A percentile compares a stretch with the other conserved stretches of the same genome.
Evolutionary conservation across 1,139 yeast genomes (phyloP).

Genomic region (Lizanozyma gosingica): DNA sequence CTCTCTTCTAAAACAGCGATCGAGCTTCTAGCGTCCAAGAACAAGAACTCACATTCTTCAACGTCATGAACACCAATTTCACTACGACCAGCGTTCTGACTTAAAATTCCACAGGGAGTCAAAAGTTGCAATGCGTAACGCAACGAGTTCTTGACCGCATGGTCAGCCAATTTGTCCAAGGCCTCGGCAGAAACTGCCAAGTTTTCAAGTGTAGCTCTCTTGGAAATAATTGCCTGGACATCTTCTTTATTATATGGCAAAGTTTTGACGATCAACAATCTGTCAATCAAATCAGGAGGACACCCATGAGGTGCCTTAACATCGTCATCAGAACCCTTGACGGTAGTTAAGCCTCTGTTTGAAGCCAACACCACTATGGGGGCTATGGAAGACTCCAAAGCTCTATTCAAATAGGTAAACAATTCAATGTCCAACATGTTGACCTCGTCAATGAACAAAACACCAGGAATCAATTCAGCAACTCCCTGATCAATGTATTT

Average conservation of each 20-base stretch:
- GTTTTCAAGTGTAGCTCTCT: slow-evolving; percentile 71
- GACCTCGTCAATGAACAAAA: slow-evolving; percentile 92
- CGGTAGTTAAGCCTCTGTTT: slow-evolving; percentile 86
- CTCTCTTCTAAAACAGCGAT: slow-evolving; percentile 61
- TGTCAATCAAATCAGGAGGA: slow-evolving; percentile 89
- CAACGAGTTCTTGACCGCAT: slow-evolving; percentile 69
- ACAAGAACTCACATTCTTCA: slow-evolving; percentile 78
- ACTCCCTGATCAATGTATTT: slow-evolving; percentile 96
- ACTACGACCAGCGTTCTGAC: slow-evolving; percentile 62
- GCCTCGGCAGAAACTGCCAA: slow-evolving; percentile 60
- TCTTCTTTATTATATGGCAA: slow-evolving; percentile 80
- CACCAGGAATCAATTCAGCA: slow-evolving; percentile 98
- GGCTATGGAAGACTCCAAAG: slow-evolving; percentile 84
- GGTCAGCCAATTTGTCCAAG: slow-evolving; percentile 58
- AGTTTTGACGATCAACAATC: slow-evolving; percentile 86
- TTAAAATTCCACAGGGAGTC: slow-evolving; percentile 83
- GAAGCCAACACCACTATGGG: slow-evolving; percentile 94
- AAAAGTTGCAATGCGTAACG: slow-evolving; percentile 87
- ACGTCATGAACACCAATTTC: slow-evolving; percentile 67
- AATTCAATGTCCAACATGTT: slow-evolving; percentile 96
- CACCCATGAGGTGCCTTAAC: slow-evolving; percentile 86
- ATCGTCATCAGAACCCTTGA: slow-evolving; percentile 80
- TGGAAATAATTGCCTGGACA: slow-evolving; percentile 69
- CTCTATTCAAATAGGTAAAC: slow-evolving; percentile 88
- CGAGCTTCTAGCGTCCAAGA: slow-evolving; percentile 84